Evolutionary conservation across 805 yeast genomes (phyloP), one percentile per base, ranked within the genome.

Genomic region (Ogataea paraovalis): DNA sequence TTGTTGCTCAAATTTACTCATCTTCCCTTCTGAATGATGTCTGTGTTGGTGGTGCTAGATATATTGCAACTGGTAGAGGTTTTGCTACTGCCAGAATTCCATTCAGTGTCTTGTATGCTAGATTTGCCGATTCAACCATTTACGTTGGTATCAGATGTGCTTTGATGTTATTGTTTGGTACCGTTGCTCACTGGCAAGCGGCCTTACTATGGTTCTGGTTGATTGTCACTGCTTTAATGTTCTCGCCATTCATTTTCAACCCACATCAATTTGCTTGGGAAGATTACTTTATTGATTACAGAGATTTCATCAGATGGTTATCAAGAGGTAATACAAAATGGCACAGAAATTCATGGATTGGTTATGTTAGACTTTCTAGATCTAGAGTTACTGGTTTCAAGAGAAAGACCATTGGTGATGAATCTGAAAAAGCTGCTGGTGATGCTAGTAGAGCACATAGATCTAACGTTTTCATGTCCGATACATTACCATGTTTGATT

Each of bases 121-220:
- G 90, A 69, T 86, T 84, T 69, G 91, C 91, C 42, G 87, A 84
- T 51, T 82, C 89, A 25, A 85, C 92, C 34, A 85, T 86, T 66
- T 86, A 86, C 67, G 78, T 84, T 83, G 95, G 95, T 70, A 84
- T 88, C 19, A 81, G 91, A 74, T 79, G 82, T 43, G 73, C 84
- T 79, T 64, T 86, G 64, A 80, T 85, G 76, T 74, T 85, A 54
- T 66, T 84, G 51, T 84, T 84, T 52, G 89, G 87, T 61, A 78
- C 90, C 18, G 80, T 82, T 58, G 76, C 90, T 25, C 82, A 81
- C 61, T 86, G 98, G 98, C 95, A 88, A 71, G 85, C 96, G 21
- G 87, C 97, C 39, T 75, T 94, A 59, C 70, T 92, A 54, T 94
- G 97, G 97, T 94, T 94, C 81, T 94, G 98, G 97, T 85, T 94